These are phyloP conservation scores for Globisporangium paroecandrum DNA, from an alignment of 352 stramenopile genomes.

Conservation along the genomic window DNA sequence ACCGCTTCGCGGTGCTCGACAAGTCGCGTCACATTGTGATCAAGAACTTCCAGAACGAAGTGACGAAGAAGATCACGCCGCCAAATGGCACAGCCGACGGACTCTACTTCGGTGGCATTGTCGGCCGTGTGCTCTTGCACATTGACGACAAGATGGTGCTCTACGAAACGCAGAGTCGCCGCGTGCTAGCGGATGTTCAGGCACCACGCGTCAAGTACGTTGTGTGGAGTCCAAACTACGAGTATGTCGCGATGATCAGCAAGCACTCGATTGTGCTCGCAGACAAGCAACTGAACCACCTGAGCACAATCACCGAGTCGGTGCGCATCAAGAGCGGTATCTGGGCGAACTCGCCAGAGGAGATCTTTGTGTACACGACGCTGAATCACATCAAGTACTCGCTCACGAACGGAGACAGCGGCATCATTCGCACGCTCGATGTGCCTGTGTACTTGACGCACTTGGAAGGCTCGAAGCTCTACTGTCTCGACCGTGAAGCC, in stretches of 20 bases:
- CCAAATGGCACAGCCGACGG: conserved; percentile 94
- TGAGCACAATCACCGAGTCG: conserved; percentile 96
- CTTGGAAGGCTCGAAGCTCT: conserved; percentile 93
- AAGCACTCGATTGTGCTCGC: conserved; percentile 98
- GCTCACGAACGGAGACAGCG: conserved; percentile 92
- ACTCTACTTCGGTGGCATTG: conserved; percentile 95
- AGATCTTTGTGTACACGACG: conserved; percentile 99
- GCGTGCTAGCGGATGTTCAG: conserved; percentile 95
- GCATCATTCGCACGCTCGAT: conserved; percentile 98
- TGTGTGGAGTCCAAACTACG: conserved; percentile 96
- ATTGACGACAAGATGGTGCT: conserved; percentile 97
- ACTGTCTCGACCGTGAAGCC: conserved; percentile 96
- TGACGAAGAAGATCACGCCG: conserved; percentile 96
- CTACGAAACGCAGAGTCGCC: conserved; percentile 97
- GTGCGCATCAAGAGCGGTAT: conserved; percentile 94
- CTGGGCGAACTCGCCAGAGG: conserved; percentile 87
- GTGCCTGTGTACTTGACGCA: conserved; percentile 97
- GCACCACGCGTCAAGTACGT: conserved; percentile 97
- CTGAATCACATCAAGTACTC: conserved; percentile 95
- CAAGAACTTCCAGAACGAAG: conserved; percentile 99
- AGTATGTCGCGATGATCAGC: conserved; percentile 96
- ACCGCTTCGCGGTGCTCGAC: conserved; percentile 98
- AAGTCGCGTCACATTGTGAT: conserved; percentile 96
- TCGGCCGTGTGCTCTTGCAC: conserved; percentile 96
- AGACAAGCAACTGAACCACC: conserved; percentile 97